A percentile compares a stretch with the other conserved stretches of the same genome.
These are phyloP conservation scores for Erodium texanum DNA, from an alignment of 441 rosid species.

Conservation along the genomic window DNA sequence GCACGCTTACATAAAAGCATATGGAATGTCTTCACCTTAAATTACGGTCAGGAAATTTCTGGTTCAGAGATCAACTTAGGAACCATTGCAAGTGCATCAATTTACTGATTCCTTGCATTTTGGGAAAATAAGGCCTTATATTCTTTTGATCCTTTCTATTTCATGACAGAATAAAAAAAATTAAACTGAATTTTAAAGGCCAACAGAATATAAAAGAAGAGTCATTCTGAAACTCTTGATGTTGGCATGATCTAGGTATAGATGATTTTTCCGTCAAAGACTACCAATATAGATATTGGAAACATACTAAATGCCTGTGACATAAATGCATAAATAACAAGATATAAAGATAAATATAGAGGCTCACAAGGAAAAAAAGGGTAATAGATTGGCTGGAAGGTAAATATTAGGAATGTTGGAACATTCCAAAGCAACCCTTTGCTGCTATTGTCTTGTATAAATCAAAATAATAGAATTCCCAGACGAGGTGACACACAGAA, in stretches of 20 bases:
- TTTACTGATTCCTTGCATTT: no score
- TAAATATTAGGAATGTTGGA: not conserved
- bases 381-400: not conserved
- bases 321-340: not conserved
- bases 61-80: no score
- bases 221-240: not conserved
- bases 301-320: not conserved
- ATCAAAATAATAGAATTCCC: not conserved
- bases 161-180: no score
- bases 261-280: not conserved
- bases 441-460: not conserved
- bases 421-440: not conserved
- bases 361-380: not conserved
- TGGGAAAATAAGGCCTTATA: no score
- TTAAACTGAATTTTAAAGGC: no score
- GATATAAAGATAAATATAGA: not conserved
- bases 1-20: no score
- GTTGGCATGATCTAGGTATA: not conserved
- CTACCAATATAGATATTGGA: not conserved
- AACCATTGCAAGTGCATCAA: no score
- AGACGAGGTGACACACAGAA: not conserved
- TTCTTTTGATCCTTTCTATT: no score
- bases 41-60: no score
- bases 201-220: not conserved
- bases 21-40: no score